Conservation (phyloP, 345 rosid species). For the Excoecaria cochinchinensis region DNA sequence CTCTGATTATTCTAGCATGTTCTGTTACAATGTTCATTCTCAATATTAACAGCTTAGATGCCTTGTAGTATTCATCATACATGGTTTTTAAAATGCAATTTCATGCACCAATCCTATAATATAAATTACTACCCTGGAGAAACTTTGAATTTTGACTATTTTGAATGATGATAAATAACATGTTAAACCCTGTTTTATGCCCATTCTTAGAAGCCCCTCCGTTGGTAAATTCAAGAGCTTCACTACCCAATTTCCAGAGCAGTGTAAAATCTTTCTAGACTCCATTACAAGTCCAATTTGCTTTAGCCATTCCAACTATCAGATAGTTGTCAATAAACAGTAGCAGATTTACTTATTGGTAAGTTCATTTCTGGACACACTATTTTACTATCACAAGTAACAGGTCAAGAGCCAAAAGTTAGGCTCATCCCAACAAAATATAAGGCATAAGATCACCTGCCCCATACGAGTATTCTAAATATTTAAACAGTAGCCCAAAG, state of each 20-base stretch:
- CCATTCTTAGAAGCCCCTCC: too few relatives aligned
- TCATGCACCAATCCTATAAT: background rate
- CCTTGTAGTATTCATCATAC: background rate
- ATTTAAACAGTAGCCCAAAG: background rate
- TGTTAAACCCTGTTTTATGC: too few relatives aligned
- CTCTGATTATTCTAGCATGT: too few relatives aligned
- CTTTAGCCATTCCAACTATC: background rate
- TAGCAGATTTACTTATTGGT: background rate
- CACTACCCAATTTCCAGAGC: background rate
- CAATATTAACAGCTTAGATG: background rate
- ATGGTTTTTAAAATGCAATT: background rate
- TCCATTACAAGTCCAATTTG: background rate
- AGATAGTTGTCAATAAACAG: background rate
- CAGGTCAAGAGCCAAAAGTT: background rate
- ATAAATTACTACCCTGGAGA: too few relatives aligned
- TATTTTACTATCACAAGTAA: background rate
- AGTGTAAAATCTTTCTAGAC: too few relatives aligned
- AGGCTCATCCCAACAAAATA: conserved; percentile 3
- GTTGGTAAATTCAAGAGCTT: background rate
- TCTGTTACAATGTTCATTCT: too few relatives aligned
- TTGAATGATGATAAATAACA: too few relatives aligned
- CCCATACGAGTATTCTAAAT: background rate
- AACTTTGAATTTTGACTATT: too few relatives aligned
- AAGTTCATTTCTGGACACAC: too few relatives aligned
- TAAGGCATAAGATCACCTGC: background rate